A percentile compares a stretch with the other conserved stretches of the same genome.
Conservation (phyloP, 345 rosid species). For the Melastoma malabathricum region DNA sequence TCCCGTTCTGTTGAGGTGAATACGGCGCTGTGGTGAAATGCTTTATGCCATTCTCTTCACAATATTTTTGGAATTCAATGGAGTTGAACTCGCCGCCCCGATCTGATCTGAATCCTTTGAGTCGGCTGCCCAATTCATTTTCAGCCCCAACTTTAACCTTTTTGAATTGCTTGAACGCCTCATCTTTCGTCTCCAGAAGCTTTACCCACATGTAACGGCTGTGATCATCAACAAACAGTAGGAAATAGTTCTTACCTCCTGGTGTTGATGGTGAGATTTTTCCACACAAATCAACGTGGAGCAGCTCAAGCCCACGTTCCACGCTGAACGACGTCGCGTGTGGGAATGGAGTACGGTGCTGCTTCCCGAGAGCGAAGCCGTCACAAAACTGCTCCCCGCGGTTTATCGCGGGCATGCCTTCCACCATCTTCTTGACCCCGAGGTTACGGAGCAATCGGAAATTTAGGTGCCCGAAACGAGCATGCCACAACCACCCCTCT, state of each 20-base stretch:
- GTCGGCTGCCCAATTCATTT: neutral
- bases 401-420: neutral
- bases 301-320: neutral
- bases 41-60: neutral
- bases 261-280: neutral
- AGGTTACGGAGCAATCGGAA: neutral
- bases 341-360: slow-evolving; percentile 3
- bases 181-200: neutral
- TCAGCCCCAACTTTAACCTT: neutral
- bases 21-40: neutral
- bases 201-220: slow-evolving; percentile 1
- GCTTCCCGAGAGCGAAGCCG: neutral
- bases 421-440: neutral
- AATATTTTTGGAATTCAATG: neutral
- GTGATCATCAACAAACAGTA: slow-evolving; percentile 1
- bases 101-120: neutral
- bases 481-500: slow-evolving; percentile 1
- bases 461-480: neutral
- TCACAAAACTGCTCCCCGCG: neutral
- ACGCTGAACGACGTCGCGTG: neutral
- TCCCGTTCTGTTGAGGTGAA: slow-evolving; percentile 12
- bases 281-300: neutral
- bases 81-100: slow-evolving; percentile 1
- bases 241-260: neutral
- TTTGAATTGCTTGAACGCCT: neutral